Percentiles rank a stretch among this genome's conserved stretches.
phyloP scores from a whole-genome alignment of 1,284 basidiomycete genomes.

The Hortiboletus rubellus region DNA sequence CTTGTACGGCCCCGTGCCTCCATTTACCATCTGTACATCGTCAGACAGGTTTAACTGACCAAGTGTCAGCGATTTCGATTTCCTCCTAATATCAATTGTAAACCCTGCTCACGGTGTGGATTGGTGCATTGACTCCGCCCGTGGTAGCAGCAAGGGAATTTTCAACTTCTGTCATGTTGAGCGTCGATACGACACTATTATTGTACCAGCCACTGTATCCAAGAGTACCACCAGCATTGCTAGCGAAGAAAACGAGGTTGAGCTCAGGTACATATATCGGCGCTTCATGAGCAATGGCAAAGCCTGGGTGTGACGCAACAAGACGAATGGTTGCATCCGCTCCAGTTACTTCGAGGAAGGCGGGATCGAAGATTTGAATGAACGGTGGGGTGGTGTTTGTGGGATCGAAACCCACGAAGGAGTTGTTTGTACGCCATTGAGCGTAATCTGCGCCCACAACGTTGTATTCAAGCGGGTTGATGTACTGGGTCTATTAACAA shows the following conservation, averaged over 20 bases:
- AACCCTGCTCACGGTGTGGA: slow-evolving; percentile 48
- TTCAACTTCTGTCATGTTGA: slow-evolving; percentile 48
- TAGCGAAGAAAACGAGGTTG: slow-evolving; percentile 58
- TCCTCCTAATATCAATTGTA: not conserved
- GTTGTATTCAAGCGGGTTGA: slow-evolving; percentile 44
- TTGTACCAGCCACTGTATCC: slow-evolving; percentile 44
- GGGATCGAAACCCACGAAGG: slow-evolving; percentile 48
- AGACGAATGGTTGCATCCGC: slow-evolving; percentile 54
- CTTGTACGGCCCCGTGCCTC: slow-evolving; percentile 67
- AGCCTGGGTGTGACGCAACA: slow-evolving; percentile 57
- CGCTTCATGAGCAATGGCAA: slow-evolving; percentile 75
- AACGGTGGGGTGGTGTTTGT: slow-evolving; percentile 51
- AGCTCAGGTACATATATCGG: slow-evolving; percentile 60
- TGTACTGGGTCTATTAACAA: slow-evolving; percentile 47
- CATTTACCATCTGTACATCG: slow-evolving; percentile 68
- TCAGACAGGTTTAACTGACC: slow-evolving; percentile 49
- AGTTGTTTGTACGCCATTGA: slow-evolving; percentile 36
- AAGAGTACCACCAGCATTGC: slow-evolving; percentile 45
- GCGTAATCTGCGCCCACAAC: slow-evolving; percentile 42
- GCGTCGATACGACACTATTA: slow-evolving; percentile 47
- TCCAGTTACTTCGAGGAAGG: slow-evolving; percentile 63
- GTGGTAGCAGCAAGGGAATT: slow-evolving; percentile 36
- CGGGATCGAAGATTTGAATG: slow-evolving; percentile 67
- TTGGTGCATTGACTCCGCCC: slow-evolving; percentile 52
- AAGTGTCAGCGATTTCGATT: not conserved